Evolutionary conservation across 495 filamentous ascomycete species (phyloP).

Genomic region (Choiromyces venosus): DNA sequence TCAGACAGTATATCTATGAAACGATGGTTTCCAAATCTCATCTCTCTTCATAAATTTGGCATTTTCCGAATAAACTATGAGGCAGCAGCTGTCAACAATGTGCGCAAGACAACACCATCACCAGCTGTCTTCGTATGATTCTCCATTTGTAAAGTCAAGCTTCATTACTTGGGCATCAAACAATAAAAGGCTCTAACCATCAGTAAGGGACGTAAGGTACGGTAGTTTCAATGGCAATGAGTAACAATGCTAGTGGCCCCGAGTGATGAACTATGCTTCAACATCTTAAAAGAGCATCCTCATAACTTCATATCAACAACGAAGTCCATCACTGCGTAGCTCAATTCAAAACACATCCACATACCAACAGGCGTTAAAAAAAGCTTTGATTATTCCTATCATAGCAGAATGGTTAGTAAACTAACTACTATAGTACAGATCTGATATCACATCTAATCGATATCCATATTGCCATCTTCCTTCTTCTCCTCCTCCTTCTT

Average conservation of each 20-base stretch:
- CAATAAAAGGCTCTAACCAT: background rate
- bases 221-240: background rate
- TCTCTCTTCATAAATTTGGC: too few relatives aligned
- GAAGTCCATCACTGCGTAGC: background rate
- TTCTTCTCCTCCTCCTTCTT: constrained; percentile 64
- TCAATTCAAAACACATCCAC: background rate
- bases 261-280: background rate
- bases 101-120: too few relatives aligned
- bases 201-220: background rate
- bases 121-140: too few relatives aligned
- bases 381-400: background rate
- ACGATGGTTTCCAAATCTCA: background rate
- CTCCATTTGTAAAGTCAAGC: background rate
- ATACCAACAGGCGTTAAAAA: background rate
- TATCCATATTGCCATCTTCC: constrained; percentile 22
- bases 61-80: too few relatives aligned
- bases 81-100: too few relatives aligned
- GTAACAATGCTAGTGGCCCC: background rate
- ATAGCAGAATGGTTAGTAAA: background rate
- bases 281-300: background rate
- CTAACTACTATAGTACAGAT: background rate
- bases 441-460: constrained; percentile 12
- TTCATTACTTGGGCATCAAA: background rate
- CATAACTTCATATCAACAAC: background rate
- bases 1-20: background rate